Conservation (phyloP, 1,284 basidiomycete genomes). For the Ustilago hordei region DNA sequence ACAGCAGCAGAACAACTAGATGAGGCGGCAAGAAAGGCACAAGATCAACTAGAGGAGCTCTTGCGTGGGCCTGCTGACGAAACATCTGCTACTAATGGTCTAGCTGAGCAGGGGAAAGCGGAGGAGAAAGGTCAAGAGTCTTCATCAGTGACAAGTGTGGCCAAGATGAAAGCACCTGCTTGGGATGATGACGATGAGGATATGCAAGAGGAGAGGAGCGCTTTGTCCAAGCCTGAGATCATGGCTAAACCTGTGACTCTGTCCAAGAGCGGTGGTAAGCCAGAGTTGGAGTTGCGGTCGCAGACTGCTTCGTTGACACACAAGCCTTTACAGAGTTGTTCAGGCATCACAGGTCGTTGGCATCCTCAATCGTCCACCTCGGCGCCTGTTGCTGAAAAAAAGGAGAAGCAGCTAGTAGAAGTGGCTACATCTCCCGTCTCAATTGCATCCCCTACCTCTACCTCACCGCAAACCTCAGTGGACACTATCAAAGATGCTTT, state of each 20-base stretch:
- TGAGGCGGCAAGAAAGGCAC: constrained; percentile 36
- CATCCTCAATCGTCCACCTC: background rate
- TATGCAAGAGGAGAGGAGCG: constrained; percentile 39
- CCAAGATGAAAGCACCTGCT: constrained; percentile 42
- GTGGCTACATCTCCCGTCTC: constrained; percentile 14
- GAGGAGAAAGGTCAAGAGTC: background rate
- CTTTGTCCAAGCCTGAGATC: constrained; percentile 35
- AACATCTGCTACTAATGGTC: background rate
- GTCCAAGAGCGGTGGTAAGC: background rate
- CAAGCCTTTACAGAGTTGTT: background rate
- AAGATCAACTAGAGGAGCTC: constrained; percentile 46
- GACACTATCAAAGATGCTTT: constrained; percentile 14
- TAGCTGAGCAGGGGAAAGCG: background rate
- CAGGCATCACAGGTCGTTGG: background rate
- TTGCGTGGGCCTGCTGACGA: constrained; percentile 25
- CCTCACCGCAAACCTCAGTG: background rate
- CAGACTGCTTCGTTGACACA: background rate
- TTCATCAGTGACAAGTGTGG: background rate
- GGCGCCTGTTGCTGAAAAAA: background rate
- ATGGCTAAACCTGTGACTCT: background rate
- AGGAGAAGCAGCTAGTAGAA: constrained; percentile 22
- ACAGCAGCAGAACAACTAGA: constrained; percentile 37
- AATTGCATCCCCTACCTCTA: background rate
- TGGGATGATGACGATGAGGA: constrained; percentile 61
- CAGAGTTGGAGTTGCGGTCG: background rate